These are phyloP conservation scores for Thalassiosira hispida DNA, from an alignment of 352 stramenopile genomes.

Conservation along the genomic window DNA sequence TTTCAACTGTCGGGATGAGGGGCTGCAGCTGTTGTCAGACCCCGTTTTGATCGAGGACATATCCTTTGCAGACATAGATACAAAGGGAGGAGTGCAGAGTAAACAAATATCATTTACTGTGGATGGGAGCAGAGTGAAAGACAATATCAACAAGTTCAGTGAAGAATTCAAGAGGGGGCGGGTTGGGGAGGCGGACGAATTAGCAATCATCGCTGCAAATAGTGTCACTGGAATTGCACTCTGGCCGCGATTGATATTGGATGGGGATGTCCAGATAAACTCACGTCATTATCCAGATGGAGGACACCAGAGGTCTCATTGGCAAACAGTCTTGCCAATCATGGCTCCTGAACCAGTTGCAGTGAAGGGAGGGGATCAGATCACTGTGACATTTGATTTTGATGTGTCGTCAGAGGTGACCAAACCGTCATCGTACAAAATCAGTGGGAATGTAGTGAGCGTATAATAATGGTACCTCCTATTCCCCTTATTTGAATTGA, in stretches of 20 bases:
- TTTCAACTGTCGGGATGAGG: conserved; percentile 79
- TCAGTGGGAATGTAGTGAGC: conserved; percentile 29
- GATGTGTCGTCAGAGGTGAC: conserved; percentile 26
- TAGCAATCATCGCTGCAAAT: conserved; percentile 38
- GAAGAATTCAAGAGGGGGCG: conserved; percentile 54
- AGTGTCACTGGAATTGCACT: conserved; percentile 70
- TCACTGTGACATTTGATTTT: conserved; percentile 32
- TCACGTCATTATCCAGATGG: conserved; percentile 64
- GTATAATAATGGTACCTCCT: background rate
- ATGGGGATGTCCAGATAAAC: conserved; percentile 46
- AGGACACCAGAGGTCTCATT: conserved; percentile 71
- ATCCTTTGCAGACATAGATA: conserved; percentile 55
- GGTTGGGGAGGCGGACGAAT: conserved; percentile 24
- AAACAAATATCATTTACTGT: conserved; percentile 57
- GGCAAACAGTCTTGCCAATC: conserved; percentile 81
- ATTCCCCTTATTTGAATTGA: background rate
- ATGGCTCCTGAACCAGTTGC: conserved; percentile 54
- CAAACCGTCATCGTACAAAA: conserved; percentile 17
- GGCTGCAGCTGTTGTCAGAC: conserved; percentile 66
- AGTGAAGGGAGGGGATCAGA: conserved; percentile 43
- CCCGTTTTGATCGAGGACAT: conserved; percentile 74
- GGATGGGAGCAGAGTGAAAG: conserved; percentile 44
- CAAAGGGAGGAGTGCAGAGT: conserved; percentile 7
- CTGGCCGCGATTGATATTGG: conserved; percentile 70
- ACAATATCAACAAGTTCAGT: conserved; percentile 52